Evolutionary conservation across 2,329 filamentous ascomycete species (phyloP), one percentile per base, ranked within the genome.

Genomic region (Pseudocercospora fuligena): DNA sequence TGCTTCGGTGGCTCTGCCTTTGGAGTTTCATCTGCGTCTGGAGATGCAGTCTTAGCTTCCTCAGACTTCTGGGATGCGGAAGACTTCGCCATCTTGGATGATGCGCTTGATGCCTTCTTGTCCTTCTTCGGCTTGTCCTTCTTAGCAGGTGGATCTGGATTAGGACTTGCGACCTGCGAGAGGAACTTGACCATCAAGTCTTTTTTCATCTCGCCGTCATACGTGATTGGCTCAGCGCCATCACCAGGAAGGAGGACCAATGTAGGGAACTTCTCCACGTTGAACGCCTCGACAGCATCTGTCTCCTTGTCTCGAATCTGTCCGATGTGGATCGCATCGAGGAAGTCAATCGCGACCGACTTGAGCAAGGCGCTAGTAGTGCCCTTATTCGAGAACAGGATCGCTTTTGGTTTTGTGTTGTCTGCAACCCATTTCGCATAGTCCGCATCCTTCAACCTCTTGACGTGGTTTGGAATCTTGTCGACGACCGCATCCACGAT

Each of bases 381-480:
- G 23, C 93, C 93, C 83, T 98, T 99, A 64, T 97, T 92, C 2
- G 92, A 96, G 80, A 99, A 98, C 2, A 99, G 83, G 36, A 99
- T 88, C 0, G 92, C 94, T 83, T 97, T 97, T 59, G 93, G 87
- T 12, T 85, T 87, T 21, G 91, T 87, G 66, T 89, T 89, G 53
- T 87, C 85, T 65, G 87, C 85, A 29, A 64, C 69, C 86, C 94
- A 99, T 12, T 82, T 82, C 65, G 93, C 89, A 43, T 97, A 75
- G 54, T 92, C 90, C 80, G 92, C 92, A 79, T 97, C 93, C 16
- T 89, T 89, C 57, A 97, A 82, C 69, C 88, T 87, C 77, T 90
- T 90, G 51, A 99, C 94, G 75, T 95, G 90, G 81, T 98, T 98
- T 72, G 92, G 93, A 73, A 99, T 97, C 80, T 91, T 92, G 73